Evolutionary conservation across 1,284 basidiomycete genomes (phyloP), one percentile per base, ranked within the genome.

Genomic region (Coniophora puteana): DNA sequence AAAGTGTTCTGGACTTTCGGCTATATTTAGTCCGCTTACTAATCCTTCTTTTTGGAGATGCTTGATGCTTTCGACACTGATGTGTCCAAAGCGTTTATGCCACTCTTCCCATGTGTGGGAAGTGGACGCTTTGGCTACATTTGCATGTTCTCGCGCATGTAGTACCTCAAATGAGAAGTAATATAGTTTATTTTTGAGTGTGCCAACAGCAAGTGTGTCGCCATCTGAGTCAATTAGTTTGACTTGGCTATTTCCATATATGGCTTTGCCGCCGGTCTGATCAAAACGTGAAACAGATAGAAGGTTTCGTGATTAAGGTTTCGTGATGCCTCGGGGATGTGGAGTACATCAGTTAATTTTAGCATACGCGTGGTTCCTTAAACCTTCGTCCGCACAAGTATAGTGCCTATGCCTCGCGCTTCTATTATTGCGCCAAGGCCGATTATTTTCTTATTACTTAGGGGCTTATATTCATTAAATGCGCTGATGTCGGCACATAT

Each of bases 31-130:
- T 1, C 43, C 30, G 5, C 33, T 45, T 0, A 50, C 16, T 1
- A 49, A 41, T 3, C 47, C 33, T 23, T 51, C 44, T 2, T 12
- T 6, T 1, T 42, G 16, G 2, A 49, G 35, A n/a, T 38, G 25
- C 5, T 21, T 11, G 13, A 38, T 4, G 12, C 24, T 46, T 8
- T 40, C 13, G 23, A 50, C 32, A 18, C 37, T 42, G 17, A 50
- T 49, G 7, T 49, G 42, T 26, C 36, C 32, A 1, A 49, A 6
- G 2, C 10, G 8, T 2, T 38, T 43, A 30, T 51, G 49, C 45
- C 47, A 50, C 10, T 8, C 17, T 16, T 16, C 31, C 31, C 10
- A 8, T 11, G 10, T 8, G 10, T 17, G 8, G 31, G 10, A 33
- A 11, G 16, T 8, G 16, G 26, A n/a, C 26, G 26, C 10, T 27